Evolutionary conservation across 192 early-diverging fungal species (phyloP).

Genomic region (Backusella psychrophila): DNA sequence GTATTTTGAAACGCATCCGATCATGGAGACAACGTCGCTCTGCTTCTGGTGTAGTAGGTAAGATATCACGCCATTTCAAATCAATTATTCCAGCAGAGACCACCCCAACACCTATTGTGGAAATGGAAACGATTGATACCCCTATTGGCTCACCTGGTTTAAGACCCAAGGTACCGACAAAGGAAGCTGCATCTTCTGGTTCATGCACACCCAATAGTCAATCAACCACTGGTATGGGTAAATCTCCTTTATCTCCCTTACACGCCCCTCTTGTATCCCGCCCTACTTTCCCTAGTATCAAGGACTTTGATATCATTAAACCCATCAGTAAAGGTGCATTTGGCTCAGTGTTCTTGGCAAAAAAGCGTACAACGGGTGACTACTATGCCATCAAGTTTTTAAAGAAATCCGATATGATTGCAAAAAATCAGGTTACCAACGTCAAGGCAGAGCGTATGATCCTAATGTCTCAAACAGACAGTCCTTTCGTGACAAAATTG

Average conservation of each 20-base stretch:
- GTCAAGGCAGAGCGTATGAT: constrained; percentile 88
- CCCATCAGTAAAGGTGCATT: constrained; percentile 90
- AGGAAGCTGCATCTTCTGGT: background rate
- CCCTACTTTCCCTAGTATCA: constrained; percentile 73
- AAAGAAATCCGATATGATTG: constrained; percentile 86
- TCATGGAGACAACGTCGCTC: constrained; percentile 14
- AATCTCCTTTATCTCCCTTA: constrained; percentile 25
- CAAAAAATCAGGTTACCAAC: constrained; percentile 90
- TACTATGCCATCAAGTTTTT: constrained; percentile 89
- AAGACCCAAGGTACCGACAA: constrained; percentile 7
- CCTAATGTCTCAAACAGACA: constrained; percentile 79
- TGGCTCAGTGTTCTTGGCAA: constrained; percentile 84
- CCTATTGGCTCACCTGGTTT: constrained; percentile 36
- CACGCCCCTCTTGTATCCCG: constrained; percentile 30
- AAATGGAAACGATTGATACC: constrained; percentile 41
- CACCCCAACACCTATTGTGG: constrained; percentile 27
- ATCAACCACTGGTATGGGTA: constrained; percentile 14
- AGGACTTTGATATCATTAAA: constrained; percentile 91
- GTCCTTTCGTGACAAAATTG: constrained; percentile 79
- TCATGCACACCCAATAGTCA: constrained; percentile 12
- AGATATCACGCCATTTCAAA: background rate
- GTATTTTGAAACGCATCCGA: constrained; percentile 17
- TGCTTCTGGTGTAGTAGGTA: background rate
- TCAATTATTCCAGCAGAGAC: background rate
- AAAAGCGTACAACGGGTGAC: constrained; percentile 82